Base-by-base conservation (phyloP, 1,139 yeast genomes). In the Lodderomyces oxycetoniae region DNA sequence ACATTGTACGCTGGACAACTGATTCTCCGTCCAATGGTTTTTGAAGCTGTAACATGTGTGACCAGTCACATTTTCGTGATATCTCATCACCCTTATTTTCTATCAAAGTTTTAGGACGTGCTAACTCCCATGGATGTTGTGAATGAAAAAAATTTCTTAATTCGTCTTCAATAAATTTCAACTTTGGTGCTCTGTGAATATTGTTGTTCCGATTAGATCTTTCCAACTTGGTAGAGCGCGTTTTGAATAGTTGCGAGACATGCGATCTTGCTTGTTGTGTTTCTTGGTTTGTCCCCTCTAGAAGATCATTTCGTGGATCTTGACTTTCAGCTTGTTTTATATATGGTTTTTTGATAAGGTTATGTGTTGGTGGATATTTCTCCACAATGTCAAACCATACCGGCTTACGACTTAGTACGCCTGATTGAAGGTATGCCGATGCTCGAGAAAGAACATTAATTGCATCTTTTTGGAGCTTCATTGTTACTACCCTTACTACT, bases 81-180 rank as follows among this genome's bases (percentile, higher is more conserved):
- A 59, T 55, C 22, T 66, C 69, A 35, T 79, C 78, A 5, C 85
- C 86, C 14, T 68, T 63, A 49, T 78, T 83, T 59, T 93, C 99
- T 32, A 88, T 72, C 46, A 91, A 62, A 21, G 78, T 71, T 54
- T 86, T 86, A n/a, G 98, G 96, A 46, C 95, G 76, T 3, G 98
- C 85, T 39, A 89, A 67, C 60, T 91, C 99, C 98, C 98, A 91
- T 9, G 99, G 98, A 58, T 91, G 99, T 55, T 89, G 96, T 41
- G 77, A 79, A 59, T 81, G 91, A 52, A 91, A 91, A 20, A 84
- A 67, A 34, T 74, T 69, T 63, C 98, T 77, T 47, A 91, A 63
- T 48, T 79, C 76, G 59, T 91, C 98, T 59, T 91, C 97, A 34
- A 83, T 64, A 52, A 77, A 88, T 39, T 60, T 61, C 49, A 91